These are phyloP conservation scores for Diaporthe citrichinensis DNA, from an alignment of 2,329 filamentous ascomycete species.

Conservation along the genomic window DNA sequence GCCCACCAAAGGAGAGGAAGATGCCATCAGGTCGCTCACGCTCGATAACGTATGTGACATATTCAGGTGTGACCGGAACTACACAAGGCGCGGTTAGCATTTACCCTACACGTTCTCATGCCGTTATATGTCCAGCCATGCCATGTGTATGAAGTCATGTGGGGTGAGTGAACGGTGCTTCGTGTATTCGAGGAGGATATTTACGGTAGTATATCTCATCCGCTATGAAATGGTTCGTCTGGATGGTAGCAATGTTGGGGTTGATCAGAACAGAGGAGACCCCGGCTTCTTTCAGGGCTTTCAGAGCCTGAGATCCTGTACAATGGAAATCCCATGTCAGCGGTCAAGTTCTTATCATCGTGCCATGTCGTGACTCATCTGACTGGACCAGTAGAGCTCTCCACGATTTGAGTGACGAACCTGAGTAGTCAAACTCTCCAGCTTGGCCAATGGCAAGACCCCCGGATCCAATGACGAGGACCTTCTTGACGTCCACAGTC, in stretches of 20 bases:
- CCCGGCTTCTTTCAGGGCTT: constrained; percentile 95
- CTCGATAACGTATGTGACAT: constrained; percentile 97
- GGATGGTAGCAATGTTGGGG: constrained; percentile 98
- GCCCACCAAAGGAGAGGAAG: constrained; percentile 96
- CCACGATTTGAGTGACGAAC: constrained; percentile 65
- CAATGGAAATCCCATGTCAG: constrained; percentile 39
- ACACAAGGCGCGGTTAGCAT: constrained; percentile 24
- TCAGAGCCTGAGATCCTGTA: constrained; percentile 92
- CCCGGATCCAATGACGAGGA: constrained; percentile 95
- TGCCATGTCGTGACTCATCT: constrained; percentile 47
- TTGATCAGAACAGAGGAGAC: constrained; percentile 95
- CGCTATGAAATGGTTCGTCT: constrained; percentile 95
- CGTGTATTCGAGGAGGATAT: not conserved
- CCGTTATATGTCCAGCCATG: not conserved
- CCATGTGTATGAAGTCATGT: not conserved
- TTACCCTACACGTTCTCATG: not conserved
- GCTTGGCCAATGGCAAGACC: constrained; percentile 97
- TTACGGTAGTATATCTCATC: constrained; percentile 93
- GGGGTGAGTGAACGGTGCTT: not conserved
- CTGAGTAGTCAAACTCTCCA: constrained; percentile 98
- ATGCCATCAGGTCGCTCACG: constrained; percentile 96
- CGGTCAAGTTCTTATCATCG: constrained; percentile 23
- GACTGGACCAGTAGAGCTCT: constrained; percentile 34
- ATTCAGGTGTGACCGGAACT: constrained; percentile 94
- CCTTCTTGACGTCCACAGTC: constrained; percentile 93